Base-by-base conservation (phyloP, 768 basidiomycete genomes). In the Termitomyces sp. region DNA sequence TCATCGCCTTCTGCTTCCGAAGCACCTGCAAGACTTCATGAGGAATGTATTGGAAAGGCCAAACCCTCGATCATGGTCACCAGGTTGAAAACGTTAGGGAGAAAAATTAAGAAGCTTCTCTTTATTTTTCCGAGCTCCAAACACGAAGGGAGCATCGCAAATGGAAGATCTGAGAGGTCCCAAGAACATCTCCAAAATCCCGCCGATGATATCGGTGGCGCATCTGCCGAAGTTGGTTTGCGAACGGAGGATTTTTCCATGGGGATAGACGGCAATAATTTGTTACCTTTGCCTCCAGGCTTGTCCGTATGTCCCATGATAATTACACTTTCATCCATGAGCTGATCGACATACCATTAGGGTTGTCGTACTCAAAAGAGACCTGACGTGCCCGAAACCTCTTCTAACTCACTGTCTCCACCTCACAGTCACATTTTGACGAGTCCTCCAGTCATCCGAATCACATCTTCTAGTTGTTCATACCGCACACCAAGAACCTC, bases 21-120 rank as follows among this genome's bases (percentile, higher is more conserved):
- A 42, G n/a, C 10, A 9, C 30, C 24, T 38, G n/a, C 13, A 33
- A 48, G 18, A 20, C 40, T 33, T 28, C 48, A 26, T 26, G 47
- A n/a, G 30, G 28, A 32, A 49, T n/a, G 14, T 20, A 45, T 20
- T 38, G 42, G n/a, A 49, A 53, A 18, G 40, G 54, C 47, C 32
- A 43, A 32, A 35, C 20, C 44, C 46, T 54, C 57, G 51, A 13
- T 28, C 26, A 51, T 70, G 33, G 9, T 68, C 7, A 59, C 56
- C 45, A 70, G 58, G 49, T 58, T 73, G 47, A 70, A 65, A 57
- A 65, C 63, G 40, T 47, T 72, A 8, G 62, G 71, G 45, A 64
- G 61, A 58, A 70, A 65, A 55, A 51, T 73, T 20, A 72, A 68
- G 55, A 65, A 56, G 40, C 20, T 71, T n/a, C 52, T 71, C 30